Percentiles rank a stretch among this genome's conserved stretches.
Evolutionary conservation across 768 basidiomycete species (phyloP).

Genomic region (Psilocybe cyanescens): DNA sequence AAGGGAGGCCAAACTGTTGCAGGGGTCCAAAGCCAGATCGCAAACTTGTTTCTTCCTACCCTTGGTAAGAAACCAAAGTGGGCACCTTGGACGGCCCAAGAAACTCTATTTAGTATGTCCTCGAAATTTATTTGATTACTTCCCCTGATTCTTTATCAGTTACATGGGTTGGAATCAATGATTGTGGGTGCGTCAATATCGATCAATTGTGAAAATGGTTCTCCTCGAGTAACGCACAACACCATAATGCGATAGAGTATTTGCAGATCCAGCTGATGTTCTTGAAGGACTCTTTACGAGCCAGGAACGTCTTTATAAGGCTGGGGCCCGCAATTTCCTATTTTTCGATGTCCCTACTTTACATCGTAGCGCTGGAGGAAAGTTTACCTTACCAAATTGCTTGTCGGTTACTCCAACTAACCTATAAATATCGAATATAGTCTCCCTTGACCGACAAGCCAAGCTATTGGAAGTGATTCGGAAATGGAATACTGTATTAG

Average conservation of each 20-base stretch:
- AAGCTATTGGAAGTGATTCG: neutral
- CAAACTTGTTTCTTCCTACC: conserved; percentile 39
- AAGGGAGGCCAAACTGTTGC: conserved; percentile 51
- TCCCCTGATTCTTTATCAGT: conserved; percentile 35
- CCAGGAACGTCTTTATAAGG: conserved; percentile 51
- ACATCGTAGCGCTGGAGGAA: conserved; percentile 49
- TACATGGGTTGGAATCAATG: conserved; percentile 72
- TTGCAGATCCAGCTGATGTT: neutral
- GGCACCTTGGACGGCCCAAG: conserved; percentile 43
- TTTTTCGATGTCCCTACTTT: conserved; percentile 66
- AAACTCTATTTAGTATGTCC: conserved; percentile 51
- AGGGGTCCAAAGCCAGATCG: conserved; percentile 46
- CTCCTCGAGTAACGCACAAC: conserved; percentile 17
- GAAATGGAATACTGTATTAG: conserved; percentile 52
- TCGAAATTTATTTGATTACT: neutral
- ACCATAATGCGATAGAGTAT: conserved; percentile 2
- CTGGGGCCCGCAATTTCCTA: conserved; percentile 57
- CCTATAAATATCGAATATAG: neutral
- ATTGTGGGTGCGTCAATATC: conserved; percentile 49
- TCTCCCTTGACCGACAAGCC: neutral
- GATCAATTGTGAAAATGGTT: conserved; percentile 16
- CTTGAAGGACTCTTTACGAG: conserved; percentile 42
- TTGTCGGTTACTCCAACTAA: neutral
- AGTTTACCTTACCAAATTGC: conserved; percentile 1
- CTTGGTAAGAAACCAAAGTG: conserved; percentile 38